Evolutionary conservation across 1,139 yeast species (phyloP).

Genomic region (Scheffersomyces illinoinensis): DNA sequence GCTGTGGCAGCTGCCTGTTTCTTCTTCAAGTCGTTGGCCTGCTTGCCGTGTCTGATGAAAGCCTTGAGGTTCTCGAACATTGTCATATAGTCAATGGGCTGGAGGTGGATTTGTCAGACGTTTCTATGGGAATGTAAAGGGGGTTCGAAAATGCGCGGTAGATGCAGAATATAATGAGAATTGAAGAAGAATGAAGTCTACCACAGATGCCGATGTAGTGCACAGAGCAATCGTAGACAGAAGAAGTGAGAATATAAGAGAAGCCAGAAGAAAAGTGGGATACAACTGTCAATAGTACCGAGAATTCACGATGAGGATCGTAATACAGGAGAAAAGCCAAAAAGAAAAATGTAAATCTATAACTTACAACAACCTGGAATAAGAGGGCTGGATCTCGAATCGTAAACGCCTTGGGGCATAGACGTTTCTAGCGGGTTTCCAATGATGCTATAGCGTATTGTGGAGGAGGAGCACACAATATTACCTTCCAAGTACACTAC

Average conservation of each 20-base stretch:
- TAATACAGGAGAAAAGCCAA: background rate
- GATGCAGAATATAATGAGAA: background rate
- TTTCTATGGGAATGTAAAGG: background rate
- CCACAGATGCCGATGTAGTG: background rate
- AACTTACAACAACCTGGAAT: too few relatives aligned
- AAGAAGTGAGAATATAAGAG: background rate
- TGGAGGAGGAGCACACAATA: background rate
- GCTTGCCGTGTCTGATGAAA: slow-evolving; percentile 82
- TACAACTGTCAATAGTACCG: background rate
- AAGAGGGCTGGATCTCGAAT: background rate
- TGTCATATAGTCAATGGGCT: slow-evolving; percentile 2
- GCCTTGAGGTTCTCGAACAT: slow-evolving; percentile 69
- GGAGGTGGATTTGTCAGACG: background rate
- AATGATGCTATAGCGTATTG: background rate
- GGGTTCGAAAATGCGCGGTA: background rate
- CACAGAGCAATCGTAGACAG: background rate
- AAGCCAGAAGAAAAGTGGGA: background rate
- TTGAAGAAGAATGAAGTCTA: background rate
- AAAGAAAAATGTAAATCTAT: too few relatives aligned
- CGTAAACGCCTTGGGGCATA: background rate
- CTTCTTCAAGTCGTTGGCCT: slow-evolving; percentile 52
- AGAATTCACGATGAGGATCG: background rate
- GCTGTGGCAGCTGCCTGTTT: slow-evolving; percentile 8
- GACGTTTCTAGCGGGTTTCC: background rate
- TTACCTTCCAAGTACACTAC: background rate